phyloP scores from a whole-genome alignment of 352 stramenopile genomes.

The Phytopythium helicoides region DNA sequence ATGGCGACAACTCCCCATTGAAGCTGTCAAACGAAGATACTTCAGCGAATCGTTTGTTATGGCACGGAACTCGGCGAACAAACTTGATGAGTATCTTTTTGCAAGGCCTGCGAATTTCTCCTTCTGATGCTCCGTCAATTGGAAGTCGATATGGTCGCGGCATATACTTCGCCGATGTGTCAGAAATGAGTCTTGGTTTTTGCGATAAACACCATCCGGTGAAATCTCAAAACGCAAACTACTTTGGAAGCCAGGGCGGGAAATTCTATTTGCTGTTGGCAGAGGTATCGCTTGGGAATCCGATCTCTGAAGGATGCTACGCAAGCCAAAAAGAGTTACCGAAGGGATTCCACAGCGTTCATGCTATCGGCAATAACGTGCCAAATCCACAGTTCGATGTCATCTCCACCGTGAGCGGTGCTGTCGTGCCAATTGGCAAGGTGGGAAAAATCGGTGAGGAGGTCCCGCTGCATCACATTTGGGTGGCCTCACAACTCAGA shows the following conservation, averaged over 20 bases:
- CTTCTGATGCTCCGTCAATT: constrained; percentile 66
- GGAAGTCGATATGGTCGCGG: constrained; percentile 83
- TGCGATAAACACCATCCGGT: constrained; percentile 49
- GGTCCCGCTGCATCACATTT: constrained; percentile 9
- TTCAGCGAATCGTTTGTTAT: constrained; percentile 59
- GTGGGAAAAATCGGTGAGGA: constrained; percentile 12
- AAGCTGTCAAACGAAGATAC: constrained; percentile 19
- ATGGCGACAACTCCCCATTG: neutral
- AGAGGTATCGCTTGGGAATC: constrained; percentile 53
- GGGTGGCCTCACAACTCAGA: neutral
- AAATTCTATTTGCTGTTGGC: constrained; percentile 74
- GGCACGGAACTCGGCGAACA: constrained; percentile 79
- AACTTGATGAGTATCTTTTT: constrained; percentile 86
- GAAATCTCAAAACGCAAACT: constrained; percentile 37
- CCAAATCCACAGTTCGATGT: neutral
- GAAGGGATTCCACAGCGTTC: neutral
- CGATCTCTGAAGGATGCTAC: neutral
- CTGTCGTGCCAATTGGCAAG: neutral
- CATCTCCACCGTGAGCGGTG: neutral
- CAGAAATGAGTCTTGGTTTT: constrained; percentile 69
- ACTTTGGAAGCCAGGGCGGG: constrained; percentile 15
- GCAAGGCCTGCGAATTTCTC: constrained; percentile 83
- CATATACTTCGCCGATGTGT: constrained; percentile 83
- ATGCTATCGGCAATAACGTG: neutral
- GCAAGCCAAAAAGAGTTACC: neutral